Evolutionary conservation across 345 rosid genomes (phyloP), one percentile per base, ranked within the genome.

Genomic region (Eucalyptus albens): DNA sequence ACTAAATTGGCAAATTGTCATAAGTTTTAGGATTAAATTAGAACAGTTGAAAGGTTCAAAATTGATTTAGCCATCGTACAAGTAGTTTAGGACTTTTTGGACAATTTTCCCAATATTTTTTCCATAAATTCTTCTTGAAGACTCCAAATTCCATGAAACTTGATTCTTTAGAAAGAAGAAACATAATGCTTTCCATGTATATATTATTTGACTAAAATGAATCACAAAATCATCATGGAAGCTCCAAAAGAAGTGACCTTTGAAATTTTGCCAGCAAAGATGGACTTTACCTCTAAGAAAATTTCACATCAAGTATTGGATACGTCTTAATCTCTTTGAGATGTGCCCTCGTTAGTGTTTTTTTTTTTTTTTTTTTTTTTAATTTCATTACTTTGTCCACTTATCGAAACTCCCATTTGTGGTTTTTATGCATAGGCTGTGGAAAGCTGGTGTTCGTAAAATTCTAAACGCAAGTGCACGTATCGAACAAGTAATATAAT

Each of bases 31-130:
- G 0, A 27, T 1, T 27, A 60, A 1, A 27, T 59, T 59, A 2
- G 0, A 2, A 26, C 0, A 3, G 6, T 3, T 27, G 0, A 60
- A 11, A 24, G 0, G 0, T 26, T 26, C 11, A 59, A 3, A 1
- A 59, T 2, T 26, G 2, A 60, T 11, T 11, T 26, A 15, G 0
- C 0, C 4, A 11, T 2, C 0, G 0, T 6, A 11, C 4, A 59
- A 59, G 6, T 10, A 6, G 0, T 59, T 11, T 59, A 59, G 4
- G n/a, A 59, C 0, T 59, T 59, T 26, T 26, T 0, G 2, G 15
- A 59, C 14, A 60, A 60, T 27, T 60, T 60, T 60, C 0, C 2
- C 0, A 0, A 60, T 65, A 14, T 4, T n/a, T 65, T 65, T 29
- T 29, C 0, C 19, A 14, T 29, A 62, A 29, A 14, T 29, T 62